Base-by-base conservation (phyloP, 2,329 filamentous ascomycete genomes). In the Phyllachora maydis region DNA sequence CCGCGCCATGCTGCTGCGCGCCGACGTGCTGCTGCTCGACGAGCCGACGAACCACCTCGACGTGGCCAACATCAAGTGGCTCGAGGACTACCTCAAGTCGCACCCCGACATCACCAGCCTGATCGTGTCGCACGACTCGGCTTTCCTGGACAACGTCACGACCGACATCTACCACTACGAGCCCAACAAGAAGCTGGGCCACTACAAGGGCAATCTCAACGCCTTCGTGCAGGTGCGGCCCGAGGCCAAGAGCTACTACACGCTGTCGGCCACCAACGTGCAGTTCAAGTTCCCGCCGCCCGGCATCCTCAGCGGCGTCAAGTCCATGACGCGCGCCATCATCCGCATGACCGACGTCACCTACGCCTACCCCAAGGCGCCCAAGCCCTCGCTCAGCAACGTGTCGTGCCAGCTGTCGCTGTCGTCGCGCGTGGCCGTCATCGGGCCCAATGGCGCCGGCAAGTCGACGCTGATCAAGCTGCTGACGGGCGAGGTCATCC, bases 141-240 rank as follows among this genome's bases (percentile, higher is more conserved):
- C 76, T 12, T 98, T 98, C 65, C 56, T 98, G 28, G 88, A 98
- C 45, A 82, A 85, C 34, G 83, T 98, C 35, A 95, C 85, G 42
- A 98, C 88, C 5, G 88, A 98, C 45, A 93, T 98, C 42, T 93
- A 93, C 56, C 88, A 98, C 56, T 98, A 98, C 52, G 88, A 98
- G 50, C 66, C 66, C 14, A 68, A 72, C 50, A 98, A 98, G 69
- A 98, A 95, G 59, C 65, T 98, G 15, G 71, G 71, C 12, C 72
- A 68, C 50, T 85, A 79, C 64, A 75, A 72, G 54, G 78, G 78
- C 33, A 85, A 88, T 50, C 56, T 88, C 28, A 67, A 68, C 11
- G 70, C 60, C 16, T 93, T 98, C 42, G 88, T 98, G 45, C 65
- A 77, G 50, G 57, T 79, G 35, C 81, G 79, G 43, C 88, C 88